Conservation (phyloP, 2,329 filamentous ascomycete species). For the Fusarium duplospermum region DNA sequence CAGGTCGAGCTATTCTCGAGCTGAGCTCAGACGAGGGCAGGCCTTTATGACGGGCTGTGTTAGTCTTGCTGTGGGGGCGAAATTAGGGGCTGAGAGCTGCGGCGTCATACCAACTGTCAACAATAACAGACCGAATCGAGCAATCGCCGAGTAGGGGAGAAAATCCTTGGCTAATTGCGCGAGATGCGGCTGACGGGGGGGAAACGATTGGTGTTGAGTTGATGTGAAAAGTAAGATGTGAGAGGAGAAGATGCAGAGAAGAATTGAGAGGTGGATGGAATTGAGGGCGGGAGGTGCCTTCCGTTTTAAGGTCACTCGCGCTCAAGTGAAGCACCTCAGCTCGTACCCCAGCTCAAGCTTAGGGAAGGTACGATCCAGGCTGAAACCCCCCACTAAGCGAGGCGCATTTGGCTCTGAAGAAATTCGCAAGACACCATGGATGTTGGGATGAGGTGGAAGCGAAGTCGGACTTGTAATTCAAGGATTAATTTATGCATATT, state of each 20-base stretch:
- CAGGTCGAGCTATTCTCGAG: not conserved
- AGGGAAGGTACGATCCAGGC: constrained; percentile 34
- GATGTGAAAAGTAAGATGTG: not conserved
- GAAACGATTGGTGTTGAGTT: constrained; percentile 3
- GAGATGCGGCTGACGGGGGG: not conserved
- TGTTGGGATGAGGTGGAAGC: not conserved
- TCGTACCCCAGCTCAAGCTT: constrained; percentile 11
- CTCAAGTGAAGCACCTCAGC: constrained; percentile 10
- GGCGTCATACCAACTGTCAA: constrained; percentile 36
- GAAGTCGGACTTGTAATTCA: not conserved
- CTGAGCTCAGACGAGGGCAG: not conserved
- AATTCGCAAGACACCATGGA: not conserved
- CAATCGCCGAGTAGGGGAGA: constrained; percentile 39
- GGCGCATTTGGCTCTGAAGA: constrained; percentile 11
- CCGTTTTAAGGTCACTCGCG: constrained; percentile 22
- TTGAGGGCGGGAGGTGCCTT: constrained; percentile 14
- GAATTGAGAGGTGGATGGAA: constrained; percentile 3
- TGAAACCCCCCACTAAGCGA: constrained; percentile 31
- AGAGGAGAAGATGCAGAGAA: not conserved
- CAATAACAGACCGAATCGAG: constrained; percentile 36
- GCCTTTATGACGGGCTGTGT: constrained; percentile 18
- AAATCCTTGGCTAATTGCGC: constrained; percentile 27
- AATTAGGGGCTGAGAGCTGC: constrained; percentile 33
- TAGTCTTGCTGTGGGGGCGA: constrained; percentile 18
- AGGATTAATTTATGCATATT: not conserved